Evolutionary conservation across 495 filamentous ascomycete species (phyloP).

Genomic region (Lepidopterella palustris): DNA sequence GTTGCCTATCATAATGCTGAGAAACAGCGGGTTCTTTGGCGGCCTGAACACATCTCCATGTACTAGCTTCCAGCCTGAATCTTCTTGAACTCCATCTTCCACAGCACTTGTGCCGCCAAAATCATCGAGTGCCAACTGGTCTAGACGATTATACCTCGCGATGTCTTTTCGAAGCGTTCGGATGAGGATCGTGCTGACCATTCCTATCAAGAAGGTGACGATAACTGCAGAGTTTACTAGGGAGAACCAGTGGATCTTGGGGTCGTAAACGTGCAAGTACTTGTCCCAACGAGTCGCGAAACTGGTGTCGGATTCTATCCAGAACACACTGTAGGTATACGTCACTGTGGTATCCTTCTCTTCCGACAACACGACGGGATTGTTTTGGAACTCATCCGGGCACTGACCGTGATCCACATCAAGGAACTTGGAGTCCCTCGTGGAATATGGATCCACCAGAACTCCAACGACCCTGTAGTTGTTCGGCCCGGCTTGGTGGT

Average conservation of each 20-base stretch:
- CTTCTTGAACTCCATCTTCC: conserved; percentile 93
- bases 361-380: conserved; percentile 56
- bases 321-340: conserved; percentile 88
- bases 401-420: conserved; percentile 57
- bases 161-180: conserved; percentile 90
- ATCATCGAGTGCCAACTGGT: conserved; percentile 79
- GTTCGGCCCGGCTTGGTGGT: conserved; percentile 63
- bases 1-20: conserved; percentile 86
- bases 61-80: conserved; percentile 97
- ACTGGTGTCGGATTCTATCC: conserved; percentile 67
- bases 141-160: conserved; percentile 87
- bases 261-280: conserved; percentile 91
- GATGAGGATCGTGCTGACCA: conserved; percentile 81
- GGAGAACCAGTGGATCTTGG: conserved; percentile 97
- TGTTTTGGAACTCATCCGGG: conserved; percentile 39
- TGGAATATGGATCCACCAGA: conserved; percentile 72
- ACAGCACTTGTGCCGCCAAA: conserved; percentile 62
- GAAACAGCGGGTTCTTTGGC: conserved; percentile 70
- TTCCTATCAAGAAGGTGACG: conserved; percentile 82
- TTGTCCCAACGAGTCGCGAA: conserved; percentile 99
- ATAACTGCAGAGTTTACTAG: conserved; percentile 91
- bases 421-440: conserved; percentile 49
- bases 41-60: conserved; percentile 96
- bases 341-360: conserved; percentile 61
- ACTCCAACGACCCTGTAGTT: conserved; percentile 87